Percentiles rank a stretch among this genome's conserved stretches.
Evolutionary conservation across 1,284 basidiomycete genomes (phyloP).

Genomic region (Lignosus rhinocerotis): DNA sequence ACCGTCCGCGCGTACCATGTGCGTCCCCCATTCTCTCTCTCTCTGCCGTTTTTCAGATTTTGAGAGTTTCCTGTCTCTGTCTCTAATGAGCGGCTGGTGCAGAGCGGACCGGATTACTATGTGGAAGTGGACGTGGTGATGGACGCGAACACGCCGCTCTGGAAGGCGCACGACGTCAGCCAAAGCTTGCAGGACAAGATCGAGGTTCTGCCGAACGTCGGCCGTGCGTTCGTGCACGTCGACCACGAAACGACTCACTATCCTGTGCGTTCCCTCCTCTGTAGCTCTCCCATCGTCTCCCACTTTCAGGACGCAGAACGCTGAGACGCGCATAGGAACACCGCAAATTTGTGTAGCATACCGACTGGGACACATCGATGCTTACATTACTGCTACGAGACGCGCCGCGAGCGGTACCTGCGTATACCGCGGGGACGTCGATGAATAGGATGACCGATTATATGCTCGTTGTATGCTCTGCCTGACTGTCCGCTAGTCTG

Average conservation of each 20-base stretch:
- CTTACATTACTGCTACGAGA: not conserved
- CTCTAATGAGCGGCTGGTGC: not conserved
- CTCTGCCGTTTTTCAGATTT: not conserved
- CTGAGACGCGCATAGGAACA: constrained; percentile 32
- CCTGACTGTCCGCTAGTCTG: too few relatives aligned
- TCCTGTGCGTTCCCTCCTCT: constrained; percentile 51
- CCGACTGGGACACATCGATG: not conserved
- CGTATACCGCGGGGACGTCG: not conserved
- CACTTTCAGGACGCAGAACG: not conserved
- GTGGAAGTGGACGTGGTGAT: constrained; percentile 97
- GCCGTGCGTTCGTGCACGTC: constrained; percentile 91
- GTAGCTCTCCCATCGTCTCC: not conserved
- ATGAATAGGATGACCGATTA: too few relatives aligned
- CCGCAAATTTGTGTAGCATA: constrained; percentile 31
- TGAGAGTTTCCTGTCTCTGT: too few relatives aligned
- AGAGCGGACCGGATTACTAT: constrained; percentile 83
- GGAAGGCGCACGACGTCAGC: constrained; percentile 90
- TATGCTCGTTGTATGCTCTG: too few relatives aligned
- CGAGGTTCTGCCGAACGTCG: constrained; percentile 89
- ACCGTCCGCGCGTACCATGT: constrained; percentile 89
- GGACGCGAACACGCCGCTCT: constrained; percentile 84
- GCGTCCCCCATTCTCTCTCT: constrained; percentile 30
- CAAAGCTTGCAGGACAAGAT: constrained; percentile 94
- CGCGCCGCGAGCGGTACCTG: not conserved
- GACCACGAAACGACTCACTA: constrained; percentile 89